Evolutionary conservation across 1,284 basidiomycete species (phyloP).

Genomic region (Melampsora americana): DNA sequence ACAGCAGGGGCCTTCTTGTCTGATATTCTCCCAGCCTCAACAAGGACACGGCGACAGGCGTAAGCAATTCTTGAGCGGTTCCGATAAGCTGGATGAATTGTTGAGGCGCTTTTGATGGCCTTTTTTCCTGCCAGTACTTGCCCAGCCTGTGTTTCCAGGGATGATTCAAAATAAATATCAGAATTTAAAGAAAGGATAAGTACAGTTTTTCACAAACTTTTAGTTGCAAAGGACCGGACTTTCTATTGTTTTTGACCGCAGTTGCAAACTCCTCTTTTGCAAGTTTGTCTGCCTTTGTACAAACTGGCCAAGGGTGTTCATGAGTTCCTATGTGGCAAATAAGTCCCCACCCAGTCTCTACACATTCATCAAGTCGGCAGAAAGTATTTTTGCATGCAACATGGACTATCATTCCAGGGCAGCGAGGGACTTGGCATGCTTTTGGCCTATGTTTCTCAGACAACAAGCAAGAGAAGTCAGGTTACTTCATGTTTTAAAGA

Average conservation of each 20-base stretch:
- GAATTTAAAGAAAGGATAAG: not conserved
- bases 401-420: not conserved
- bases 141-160: no score
- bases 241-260: slow-evolving; percentile 1
- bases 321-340: slow-evolving; percentile 7
- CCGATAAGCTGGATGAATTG: not conserved
- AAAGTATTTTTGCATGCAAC: slow-evolving; percentile 1
- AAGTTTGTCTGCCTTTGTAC: slow-evolving; percentile 6
- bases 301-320: slow-evolving; percentile 14
- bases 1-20: not conserved
- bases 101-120: not conserved
- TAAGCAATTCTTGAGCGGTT: not conserved
- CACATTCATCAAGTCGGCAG: no score
- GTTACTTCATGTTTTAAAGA: not conserved
- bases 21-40: not conserved
- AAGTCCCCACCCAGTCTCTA: not conserved
- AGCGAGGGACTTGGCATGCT: not conserved
- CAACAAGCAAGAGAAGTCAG: not conserved
- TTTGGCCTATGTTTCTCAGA: not conserved
- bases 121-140: no score
- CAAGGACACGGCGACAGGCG: not conserved
- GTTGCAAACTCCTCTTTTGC: not conserved
- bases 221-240: not conserved
- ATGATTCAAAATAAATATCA: no score
- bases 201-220: slow-evolving; percentile 2